Conservation (phyloP, 257 asterid species). For the Lithospermum erythrorhizon region DNA sequence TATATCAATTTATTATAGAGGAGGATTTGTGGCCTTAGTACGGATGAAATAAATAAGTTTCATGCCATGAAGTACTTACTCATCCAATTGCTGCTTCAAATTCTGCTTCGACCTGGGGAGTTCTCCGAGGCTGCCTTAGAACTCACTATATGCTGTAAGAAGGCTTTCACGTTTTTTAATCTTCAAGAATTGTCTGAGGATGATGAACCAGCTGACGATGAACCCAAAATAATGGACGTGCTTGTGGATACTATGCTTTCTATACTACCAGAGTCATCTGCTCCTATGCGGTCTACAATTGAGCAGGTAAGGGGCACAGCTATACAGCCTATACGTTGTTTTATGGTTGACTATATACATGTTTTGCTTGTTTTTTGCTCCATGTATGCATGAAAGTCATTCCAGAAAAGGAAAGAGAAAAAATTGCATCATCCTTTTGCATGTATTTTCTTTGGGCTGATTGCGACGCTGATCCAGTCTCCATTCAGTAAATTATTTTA, state of each 20-base stretch:
- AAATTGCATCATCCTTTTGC: background rate
- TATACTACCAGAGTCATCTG: conserved; percentile 80
- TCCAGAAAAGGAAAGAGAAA: background rate
- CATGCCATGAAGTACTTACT: conserved; percentile 77
- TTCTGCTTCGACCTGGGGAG: conserved; percentile 81
- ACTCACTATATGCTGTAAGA: conserved; percentile 75
- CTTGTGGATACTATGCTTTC: conserved; percentile 96
- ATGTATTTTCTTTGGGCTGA: too few species aligned
- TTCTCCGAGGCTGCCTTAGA: conserved; percentile 80
- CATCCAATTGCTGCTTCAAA: conserved; percentile 87
- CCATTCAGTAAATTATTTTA: too few species aligned
- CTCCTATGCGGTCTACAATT: conserved; percentile 80
- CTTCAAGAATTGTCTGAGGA: conserved; percentile 59
- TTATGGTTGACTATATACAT: background rate
- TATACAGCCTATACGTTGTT: background rate
- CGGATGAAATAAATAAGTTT: conserved; percentile 37
- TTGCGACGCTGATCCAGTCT: too few species aligned
- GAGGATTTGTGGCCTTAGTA: conserved; percentile 44
- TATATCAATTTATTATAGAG: conserved; percentile 38
- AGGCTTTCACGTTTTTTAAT: conserved; percentile 57
- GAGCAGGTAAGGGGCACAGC: conserved; percentile 53
- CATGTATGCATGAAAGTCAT: background rate
- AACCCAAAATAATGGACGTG: conserved; percentile 77
- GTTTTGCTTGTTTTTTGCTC: background rate
- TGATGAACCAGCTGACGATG: conserved; percentile 60